Conservation (phyloP, 2,329 filamentous ascomycete species). For the Xylaria arbuscula region DNA sequence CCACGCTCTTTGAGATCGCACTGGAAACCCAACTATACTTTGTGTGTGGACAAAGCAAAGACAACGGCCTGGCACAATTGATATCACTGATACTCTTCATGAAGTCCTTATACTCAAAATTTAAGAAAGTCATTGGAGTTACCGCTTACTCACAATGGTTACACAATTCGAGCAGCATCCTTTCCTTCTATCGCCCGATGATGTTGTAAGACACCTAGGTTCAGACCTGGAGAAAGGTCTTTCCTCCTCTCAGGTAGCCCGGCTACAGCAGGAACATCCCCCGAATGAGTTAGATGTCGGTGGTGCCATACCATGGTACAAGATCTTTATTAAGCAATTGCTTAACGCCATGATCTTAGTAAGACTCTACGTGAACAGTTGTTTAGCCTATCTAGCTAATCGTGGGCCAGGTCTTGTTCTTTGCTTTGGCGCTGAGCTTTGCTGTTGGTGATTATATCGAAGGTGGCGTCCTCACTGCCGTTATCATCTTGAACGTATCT, state of each 20-base stretch:
- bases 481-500: conserved; percentile 75
- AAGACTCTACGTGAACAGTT: conserved; percentile 46
- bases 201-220: conserved; percentile 71
- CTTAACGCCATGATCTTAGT: conserved; percentile 83
- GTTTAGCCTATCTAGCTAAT: conserved; percentile 43
- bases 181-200: conserved; percentile 69
- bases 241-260: conserved; percentile 66
- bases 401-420: conserved; percentile 75
- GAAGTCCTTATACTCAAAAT: conserved; percentile 31
- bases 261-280: conserved; percentile 70
- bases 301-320: conserved; percentile 74
- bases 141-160: conserved; percentile 53
- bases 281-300: conserved; percentile 77
- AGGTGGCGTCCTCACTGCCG: conserved; percentile 73
- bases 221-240: conserved; percentile 76
- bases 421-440: conserved; percentile 79
- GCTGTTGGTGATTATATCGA: conserved; percentile 75
- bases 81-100: conserved; percentile 29
- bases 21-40: not conserved
- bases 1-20: not conserved
- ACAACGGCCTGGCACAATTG: conserved; percentile 7
- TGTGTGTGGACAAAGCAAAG: not conserved
- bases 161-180: conserved; percentile 65
- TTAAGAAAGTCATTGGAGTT: conserved; percentile 25
- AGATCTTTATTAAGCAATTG: conserved; percentile 77